Evolutionary conservation across 768 basidiomycete genomes (phyloP).

Genomic region (Sporobolomyces roseus): DNA sequence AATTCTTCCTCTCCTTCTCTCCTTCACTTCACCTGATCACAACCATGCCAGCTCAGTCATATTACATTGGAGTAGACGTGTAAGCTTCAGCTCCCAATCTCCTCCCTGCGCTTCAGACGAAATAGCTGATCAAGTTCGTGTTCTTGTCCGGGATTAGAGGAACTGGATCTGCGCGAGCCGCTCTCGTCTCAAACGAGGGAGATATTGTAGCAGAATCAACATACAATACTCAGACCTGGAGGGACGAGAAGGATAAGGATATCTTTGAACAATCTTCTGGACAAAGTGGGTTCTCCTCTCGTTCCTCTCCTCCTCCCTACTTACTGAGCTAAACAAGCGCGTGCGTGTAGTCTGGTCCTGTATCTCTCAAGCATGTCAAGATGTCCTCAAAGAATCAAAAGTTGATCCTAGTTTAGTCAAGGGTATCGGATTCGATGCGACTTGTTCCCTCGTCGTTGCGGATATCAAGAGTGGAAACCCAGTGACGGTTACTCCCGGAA

Average conservation of each 20-base stretch:
- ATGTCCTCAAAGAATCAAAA: conserved; percentile 60
- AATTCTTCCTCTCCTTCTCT: neutral
- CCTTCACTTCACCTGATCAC: neutral
- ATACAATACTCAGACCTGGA: conserved; percentile 76
- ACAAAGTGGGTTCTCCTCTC: conserved; percentile 72
- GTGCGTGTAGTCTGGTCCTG: conserved; percentile 43
- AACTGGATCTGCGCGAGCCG: conserved; percentile 87
- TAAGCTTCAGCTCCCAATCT: conserved; percentile 40
- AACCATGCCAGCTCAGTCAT: conserved; percentile 22
- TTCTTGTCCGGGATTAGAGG: no score
- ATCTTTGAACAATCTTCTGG: conserved; percentile 95
- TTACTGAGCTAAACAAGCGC: neutral
- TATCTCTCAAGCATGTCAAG: conserved; percentile 47
- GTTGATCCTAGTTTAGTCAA: conserved; percentile 64
- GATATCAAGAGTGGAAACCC: conserved; percentile 65
- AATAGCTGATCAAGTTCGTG: no score
- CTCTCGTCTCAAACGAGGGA: conserved; percentile 58
- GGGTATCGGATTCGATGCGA: conserved; percentile 71
- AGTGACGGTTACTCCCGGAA: conserved; percentile 66
- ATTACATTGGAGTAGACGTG: conserved; percentile 56
- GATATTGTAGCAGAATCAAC: conserved; percentile 68
- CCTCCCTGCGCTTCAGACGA: neutral
- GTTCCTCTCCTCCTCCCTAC: conserved; percentile 20
- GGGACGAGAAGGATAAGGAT: conserved; percentile 74
- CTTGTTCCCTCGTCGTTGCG: conserved; percentile 87